Conservation (phyloP, 495 filamentous ascomycete genomes). For the Glarea lozoyensis region DNA sequence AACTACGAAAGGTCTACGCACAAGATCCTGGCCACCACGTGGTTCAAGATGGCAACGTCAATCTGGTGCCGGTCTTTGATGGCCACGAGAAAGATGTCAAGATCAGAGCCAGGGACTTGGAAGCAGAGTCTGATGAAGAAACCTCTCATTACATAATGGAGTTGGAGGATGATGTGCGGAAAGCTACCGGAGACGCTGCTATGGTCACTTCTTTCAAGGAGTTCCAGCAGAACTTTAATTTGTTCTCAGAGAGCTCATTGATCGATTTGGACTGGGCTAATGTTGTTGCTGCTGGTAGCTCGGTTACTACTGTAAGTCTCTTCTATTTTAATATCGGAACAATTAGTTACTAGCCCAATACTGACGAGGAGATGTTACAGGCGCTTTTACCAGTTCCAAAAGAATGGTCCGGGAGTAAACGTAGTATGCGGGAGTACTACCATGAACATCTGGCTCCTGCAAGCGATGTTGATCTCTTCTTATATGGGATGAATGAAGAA, state of each 20-base stretch:
- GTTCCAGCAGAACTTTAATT: conserved; percentile 65
- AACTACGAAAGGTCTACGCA: conserved; percentile 61
- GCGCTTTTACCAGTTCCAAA: conserved; percentile 67
- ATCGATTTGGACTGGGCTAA: conserved; percentile 63
- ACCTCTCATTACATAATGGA: conserved; percentile 64
- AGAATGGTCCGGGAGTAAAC: conserved; percentile 53
- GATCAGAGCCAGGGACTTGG: conserved; percentile 54
- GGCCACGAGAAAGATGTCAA: conserved; percentile 44
- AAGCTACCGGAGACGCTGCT: conserved; percentile 49
- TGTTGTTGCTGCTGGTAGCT: conserved; percentile 65
- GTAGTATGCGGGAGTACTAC: conserved; percentile 61
- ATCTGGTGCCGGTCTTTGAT: conserved; percentile 61
- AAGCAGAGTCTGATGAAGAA: conserved; percentile 46
- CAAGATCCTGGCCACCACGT: conserved; percentile 53
- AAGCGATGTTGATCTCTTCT: conserved; percentile 77
- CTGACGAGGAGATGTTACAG: too few species aligned
- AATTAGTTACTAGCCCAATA: too few species aligned
- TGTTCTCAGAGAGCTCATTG: conserved; percentile 63
- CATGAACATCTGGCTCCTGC: conserved; percentile 70
- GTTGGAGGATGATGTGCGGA: conserved; percentile 48
- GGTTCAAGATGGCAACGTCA: conserved; percentile 52
- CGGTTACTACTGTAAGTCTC: conserved; percentile 64
- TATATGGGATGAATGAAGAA: conserved; percentile 66
- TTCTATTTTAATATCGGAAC: too few species aligned
- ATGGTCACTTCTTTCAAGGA: conserved; percentile 54